Evolutionary conservation across 164 flowering plant genomes (phyloP).

Genomic region (Litsea cubeba): DNA sequence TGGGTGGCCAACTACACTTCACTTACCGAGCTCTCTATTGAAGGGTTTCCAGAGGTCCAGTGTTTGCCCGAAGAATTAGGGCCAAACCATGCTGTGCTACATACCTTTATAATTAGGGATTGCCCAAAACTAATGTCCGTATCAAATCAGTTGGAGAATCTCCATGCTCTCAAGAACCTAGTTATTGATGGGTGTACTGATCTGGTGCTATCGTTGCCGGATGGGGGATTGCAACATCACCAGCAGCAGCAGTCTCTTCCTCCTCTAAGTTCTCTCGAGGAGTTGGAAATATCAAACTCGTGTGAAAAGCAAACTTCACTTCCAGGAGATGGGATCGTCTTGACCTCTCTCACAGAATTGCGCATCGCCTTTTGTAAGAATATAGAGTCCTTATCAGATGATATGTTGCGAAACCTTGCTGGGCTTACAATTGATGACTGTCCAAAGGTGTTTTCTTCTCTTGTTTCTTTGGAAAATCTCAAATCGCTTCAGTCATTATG

Average conservation of each 20-base stretch:
- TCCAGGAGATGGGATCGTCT: too few species aligned
- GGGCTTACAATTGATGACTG: too few species aligned
- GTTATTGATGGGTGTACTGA: neutral
- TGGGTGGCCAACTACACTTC: neutral
- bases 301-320: too few species aligned
- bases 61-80: constrained; percentile 4
- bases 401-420: too few species aligned
- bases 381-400: too few species aligned
- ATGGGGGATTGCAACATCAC: neutral
- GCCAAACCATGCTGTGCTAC: neutral
- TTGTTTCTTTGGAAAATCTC: too few species aligned
- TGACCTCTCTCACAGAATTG: too few species aligned
- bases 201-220: neutral
- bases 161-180: neutral
- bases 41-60: neutral
- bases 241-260: too few species aligned
- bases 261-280: neutral
- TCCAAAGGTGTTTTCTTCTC: too few species aligned
- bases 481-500: too few species aligned
- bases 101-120: neutral
- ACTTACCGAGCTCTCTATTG: neutral
- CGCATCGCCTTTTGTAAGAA: too few species aligned
- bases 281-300: neutral
- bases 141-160: neutral
- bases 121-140: neutral